Evolutionary conservation across 495 filamentous ascomycete genomes (phyloP).

Genomic region (Penicillium mononematosum): DNA sequence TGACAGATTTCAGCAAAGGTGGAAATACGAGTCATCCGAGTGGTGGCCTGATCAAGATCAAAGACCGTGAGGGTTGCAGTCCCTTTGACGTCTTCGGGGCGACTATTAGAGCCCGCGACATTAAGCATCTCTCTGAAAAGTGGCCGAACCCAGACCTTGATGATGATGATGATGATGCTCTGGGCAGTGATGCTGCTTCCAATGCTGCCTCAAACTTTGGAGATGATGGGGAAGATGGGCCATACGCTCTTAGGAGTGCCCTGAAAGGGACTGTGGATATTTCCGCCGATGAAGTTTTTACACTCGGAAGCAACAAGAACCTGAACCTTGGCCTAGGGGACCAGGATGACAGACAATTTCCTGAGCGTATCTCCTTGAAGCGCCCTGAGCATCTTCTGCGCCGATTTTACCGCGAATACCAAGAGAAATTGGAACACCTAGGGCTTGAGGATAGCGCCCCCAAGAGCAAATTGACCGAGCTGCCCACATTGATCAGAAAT

Average conservation of each 20-base stretch:
- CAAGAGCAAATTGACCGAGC: conserved; percentile 32
- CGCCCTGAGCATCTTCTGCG: conserved; percentile 78
- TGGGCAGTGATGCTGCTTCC: conserved; percentile 37
- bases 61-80: conserved; percentile 91
- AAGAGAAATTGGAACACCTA: conserved; percentile 36
- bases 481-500: conserved; percentile 68
- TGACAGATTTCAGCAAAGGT: conserved; percentile 49
- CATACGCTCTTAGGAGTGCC: conserved; percentile 18
- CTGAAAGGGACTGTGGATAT: conserved; percentile 40
- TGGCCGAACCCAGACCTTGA: conserved; percentile 13
- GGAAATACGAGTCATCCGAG: conserved; percentile 48
- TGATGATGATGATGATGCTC: conserved; percentile 21
- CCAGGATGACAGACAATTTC: conserved; percentile 89
- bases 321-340: conserved; percentile 87
- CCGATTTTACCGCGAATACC: conserved; percentile 63
- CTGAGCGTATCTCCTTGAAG: conserved; percentile 73
- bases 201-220: conserved; percentile 37
- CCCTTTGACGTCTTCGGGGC: conserved; percentile 88
- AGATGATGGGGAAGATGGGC: conserved; percentile 38
- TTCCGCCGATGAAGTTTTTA: conserved; percentile 81
- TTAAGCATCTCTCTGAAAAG: conserved; percentile 36
- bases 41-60: conserved; percentile 81
- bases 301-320: conserved; percentile 95
- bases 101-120: conserved; percentile 65
- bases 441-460: conserved; percentile 29